Evolutionary conservation across 345 rosid genomes (phyloP), one percentile per base, ranked within the genome.

Genomic region (Salix arbutifolia): DNA sequence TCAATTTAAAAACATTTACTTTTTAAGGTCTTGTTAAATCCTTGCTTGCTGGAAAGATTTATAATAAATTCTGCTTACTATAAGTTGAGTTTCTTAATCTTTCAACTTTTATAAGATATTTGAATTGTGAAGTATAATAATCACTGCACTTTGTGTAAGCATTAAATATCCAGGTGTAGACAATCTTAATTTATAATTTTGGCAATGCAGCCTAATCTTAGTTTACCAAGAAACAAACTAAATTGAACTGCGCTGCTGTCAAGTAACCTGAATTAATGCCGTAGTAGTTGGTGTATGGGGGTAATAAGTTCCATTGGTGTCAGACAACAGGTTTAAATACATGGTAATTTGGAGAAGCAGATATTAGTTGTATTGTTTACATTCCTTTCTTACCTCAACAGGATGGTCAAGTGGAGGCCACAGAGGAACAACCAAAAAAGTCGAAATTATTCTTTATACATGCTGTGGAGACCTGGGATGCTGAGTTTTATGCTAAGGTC

Each of bases 401-500:
- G 94, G 88, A 90, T 82, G 70, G 83, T 76, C 90, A 84, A 40
- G 86, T 88, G 81, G 96, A 91, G 84, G 86, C 89, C 37, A 83
- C 80, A 67, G 85, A 90, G 65, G 91, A 86, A 80, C 25, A 35
- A 70, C 75, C 90, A 53, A 86, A 83, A 48, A 91, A 90, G 87
- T 81, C 89, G 0, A 91, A 87, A 52, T 72, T 75, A 9, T 89
- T 87, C 74, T 83, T 91, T 46, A 77, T 80, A 61, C 80, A 77
- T 18, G 92, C 91, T 13, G 79, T 86, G 44, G 85, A 88, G 73
- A 88, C 71, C 76, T 90, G 92, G 94, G 91, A 91, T 83, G 91
- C 94, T 72, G 91, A 90, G 74, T 91, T 88, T 83, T 91, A 86
- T 79, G 85, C 85, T 58, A 91, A 91, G 87, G 89, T 90, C 87